Conservation (phyloP, 2,329 filamentous ascomycete species). For the Colletotrichum sidae region DNA sequence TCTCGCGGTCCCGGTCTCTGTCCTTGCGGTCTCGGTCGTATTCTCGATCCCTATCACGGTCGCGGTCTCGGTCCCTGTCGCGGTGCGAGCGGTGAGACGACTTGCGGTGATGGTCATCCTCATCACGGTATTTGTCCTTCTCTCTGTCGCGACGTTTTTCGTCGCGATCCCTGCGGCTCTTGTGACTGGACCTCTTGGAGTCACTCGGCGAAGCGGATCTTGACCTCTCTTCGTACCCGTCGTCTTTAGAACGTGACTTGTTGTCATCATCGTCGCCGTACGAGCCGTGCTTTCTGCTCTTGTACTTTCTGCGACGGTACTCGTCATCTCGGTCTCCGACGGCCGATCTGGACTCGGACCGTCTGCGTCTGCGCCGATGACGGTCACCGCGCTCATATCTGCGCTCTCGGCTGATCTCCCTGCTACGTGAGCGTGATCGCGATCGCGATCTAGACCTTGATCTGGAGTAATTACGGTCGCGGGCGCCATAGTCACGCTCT, state of each 20-base stretch:
- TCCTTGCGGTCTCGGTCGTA: conserved; percentile 53
- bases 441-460: conserved; percentile 45
- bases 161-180: conserved; percentile 69
- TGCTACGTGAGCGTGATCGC: conserved; percentile 49
- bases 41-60: conserved; percentile 51
- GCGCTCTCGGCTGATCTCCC: conserved; percentile 56
- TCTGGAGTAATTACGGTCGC: conserved; percentile 44
- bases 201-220: conserved; percentile 74
- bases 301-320: conserved; percentile 64
- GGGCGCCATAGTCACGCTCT: conserved; percentile 39
- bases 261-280: conserved; percentile 60
- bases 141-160: conserved; percentile 56
- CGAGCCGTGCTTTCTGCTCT: conserved; percentile 53
- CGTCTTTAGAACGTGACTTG: conserved; percentile 47
- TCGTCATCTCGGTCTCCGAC: conserved; percentile 55
- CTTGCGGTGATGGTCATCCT: conserved; percentile 57
- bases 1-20: conserved; percentile 48
- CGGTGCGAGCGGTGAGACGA: conserved; percentile 55
- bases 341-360: conserved; percentile 60
- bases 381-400: conserved; percentile 53
- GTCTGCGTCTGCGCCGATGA: conserved; percentile 63
- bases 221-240: conserved; percentile 65
- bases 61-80: conserved; percentile 57
- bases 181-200: conserved; percentile 67
- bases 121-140: conserved; percentile 58